Base-by-base conservation (phyloP, 179 eudicot genomes). In the Gypsophila paniculata region DNA sequence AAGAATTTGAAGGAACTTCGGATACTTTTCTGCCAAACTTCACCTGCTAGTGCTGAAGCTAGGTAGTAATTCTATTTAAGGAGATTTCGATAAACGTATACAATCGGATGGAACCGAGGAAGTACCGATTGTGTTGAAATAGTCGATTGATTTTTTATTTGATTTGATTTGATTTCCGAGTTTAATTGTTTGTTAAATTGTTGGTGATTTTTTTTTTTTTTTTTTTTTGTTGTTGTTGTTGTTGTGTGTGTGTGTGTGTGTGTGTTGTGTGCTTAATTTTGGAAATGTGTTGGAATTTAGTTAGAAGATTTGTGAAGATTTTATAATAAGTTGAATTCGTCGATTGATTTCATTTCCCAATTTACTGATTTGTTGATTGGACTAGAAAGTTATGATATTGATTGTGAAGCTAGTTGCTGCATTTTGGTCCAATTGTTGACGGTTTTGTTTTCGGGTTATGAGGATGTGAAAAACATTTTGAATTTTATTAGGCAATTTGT, bases 1-100 rank as follows among this genome's bases (percentile, higher is more conserved):
- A 81, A 84, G 61, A 84, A 87, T 59, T 72, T 93, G 80, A 93
- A 91, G 86, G 98, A 93, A 82, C 88, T 93, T 72, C 84, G 98
- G 5, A 57, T 93, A 54, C 89, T 91, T 68, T 86, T 91, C 74
- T 87, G 93, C 78, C 98, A 83, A 65, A 76, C 84, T 39, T 93
- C 98, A 19, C 86, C 96, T 57, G 90, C 89, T 10, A 93, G 98
- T 68, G 76, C 96, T n/a, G 76, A 91, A 21, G 80, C 95, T 61
- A 85, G 98, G 98, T 93, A 82, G n/a, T n/a, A n/a, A n/a, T n/a
- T n/a, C n/a, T n/a, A n/a, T n/a, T n/a, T n/a, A n/a, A n/a, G n/a
- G n/a, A n/a, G n/a, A n/a, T n/a, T n/a, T n/a, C n/a, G n/a, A n/a
- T n/a, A n/a, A n/a, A n/a, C n/a, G n/a, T n/a, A n/a, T n/a, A n/a